Evolutionary conservation across 2,329 filamentous ascomycete species (phyloP).

Genomic region (Aspergillus flavus): DNA sequence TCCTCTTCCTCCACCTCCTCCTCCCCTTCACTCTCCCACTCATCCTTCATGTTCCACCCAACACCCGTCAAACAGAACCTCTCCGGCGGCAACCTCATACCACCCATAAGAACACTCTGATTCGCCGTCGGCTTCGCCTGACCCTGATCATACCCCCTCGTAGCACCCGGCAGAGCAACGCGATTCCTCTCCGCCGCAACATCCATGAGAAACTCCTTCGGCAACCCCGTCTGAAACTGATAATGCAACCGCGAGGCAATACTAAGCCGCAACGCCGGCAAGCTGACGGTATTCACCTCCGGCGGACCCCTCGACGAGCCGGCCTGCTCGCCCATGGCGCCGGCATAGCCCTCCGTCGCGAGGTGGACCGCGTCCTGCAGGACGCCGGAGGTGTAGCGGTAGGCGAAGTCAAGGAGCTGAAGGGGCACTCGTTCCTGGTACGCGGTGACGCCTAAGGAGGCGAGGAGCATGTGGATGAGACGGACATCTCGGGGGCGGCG

Average conservation of each 20-base stretch:
- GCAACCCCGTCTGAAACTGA: constrained; percentile 61
- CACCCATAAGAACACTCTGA: constrained; percentile 49
- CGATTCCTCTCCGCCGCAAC: constrained; percentile 59
- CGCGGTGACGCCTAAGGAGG: constrained; percentile 50
- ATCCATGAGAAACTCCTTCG: constrained; percentile 65
- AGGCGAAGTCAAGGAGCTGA: constrained; percentile 56
- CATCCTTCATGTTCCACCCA: constrained; percentile 59
- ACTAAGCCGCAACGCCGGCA: constrained; percentile 62
- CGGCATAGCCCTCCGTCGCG: constrained; percentile 53
- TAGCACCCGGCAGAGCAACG: constrained; percentile 57
- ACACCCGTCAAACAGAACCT: constrained; percentile 62
- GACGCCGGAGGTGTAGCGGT: constrained; percentile 56
- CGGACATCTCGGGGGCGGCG: constrained; percentile 53
- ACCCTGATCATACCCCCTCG: constrained; percentile 48
- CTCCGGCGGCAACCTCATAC: constrained; percentile 63
- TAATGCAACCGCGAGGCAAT: constrained; percentile 63
- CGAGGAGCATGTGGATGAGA: constrained; percentile 54
- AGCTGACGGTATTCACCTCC: constrained; percentile 56
- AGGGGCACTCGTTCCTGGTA: constrained; percentile 57
- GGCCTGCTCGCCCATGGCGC: constrained; percentile 33
- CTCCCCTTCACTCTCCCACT: constrained; percentile 60
- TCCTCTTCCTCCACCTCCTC: constrained; percentile 39
- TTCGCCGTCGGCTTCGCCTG: constrained; percentile 26
- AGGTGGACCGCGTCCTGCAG: constrained; percentile 57
- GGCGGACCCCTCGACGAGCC: constrained; percentile 36